Base-by-base conservation (phyloP, 1,284 basidiomycete genomes). In the Mycena citricolor region DNA sequence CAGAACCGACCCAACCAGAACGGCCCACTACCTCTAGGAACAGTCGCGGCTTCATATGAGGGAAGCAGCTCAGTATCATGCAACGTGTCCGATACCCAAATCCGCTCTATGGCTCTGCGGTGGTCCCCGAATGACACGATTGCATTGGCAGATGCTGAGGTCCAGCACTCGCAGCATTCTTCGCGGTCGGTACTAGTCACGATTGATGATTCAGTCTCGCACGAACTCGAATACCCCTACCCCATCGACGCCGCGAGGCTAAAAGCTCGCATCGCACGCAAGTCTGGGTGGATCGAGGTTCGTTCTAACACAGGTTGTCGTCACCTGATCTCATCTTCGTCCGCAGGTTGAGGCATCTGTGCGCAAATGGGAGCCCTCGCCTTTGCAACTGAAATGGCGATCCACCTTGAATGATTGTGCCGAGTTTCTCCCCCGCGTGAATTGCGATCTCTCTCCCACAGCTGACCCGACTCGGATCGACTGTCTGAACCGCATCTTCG, bases 241-340 rank as follows among this genome's bases (percentile, higher is more conserved):
- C 68, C 70, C 3, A 57, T 77, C 12, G 56, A 65, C 26, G 56
- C 56, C 8, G 41, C 42, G n/a, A 58, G 57, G 14, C 39, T 57
- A 2, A 76, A 63, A 51, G 43, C 73, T 3, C 66, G 73, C 6
- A 56, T 80, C 22, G 77, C 76, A 6, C 67, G 79, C 22, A 74
- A 71, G 49, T 80, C 76, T 4, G 63, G 56, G 16, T 80, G 73
- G 49, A 63, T 79, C 8, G 77, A 81, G 64, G 78, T 78, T 28
- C 12, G 63, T 39, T 23, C 32, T 30, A n/a, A 19, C 32, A 30
- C 12, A 19, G 2, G 5, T 24, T 10, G 20, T 33, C 6, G 26
- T 38, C n/a, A 4, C 35, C 14, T 30, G 21, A 46, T 23, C 23
- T 29, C n/a, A 10, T 30, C 7, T 16, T 13, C 35, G 21, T 32